Conservation (phyloP, 2,329 filamentous ascomycete species). For the Epichloe festucae region DNA sequence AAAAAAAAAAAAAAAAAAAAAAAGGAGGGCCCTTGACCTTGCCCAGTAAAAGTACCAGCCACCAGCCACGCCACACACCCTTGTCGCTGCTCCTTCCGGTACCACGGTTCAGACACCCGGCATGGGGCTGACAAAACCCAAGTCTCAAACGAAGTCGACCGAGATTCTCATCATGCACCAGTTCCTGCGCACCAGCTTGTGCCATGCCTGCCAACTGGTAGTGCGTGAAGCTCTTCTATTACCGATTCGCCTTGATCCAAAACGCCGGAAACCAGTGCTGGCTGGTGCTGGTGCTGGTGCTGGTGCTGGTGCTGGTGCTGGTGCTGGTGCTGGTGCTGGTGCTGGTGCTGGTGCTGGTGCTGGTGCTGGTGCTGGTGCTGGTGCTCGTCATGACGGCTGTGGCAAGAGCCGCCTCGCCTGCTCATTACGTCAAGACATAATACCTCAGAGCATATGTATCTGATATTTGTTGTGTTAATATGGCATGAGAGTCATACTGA, state of each 20-base stretch:
- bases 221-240: too few relatives aligned
- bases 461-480: background rate
- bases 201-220: too few relatives aligned
- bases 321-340: too few relatives aligned
- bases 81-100: constrained; percentile 3
- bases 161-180: background rate
- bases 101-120: constrained; percentile 2
- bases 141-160: background rate
- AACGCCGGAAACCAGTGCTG: background rate
- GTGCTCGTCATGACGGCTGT: background rate
- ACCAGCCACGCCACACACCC: background rate
- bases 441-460: background rate
- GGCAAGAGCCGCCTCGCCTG: background rate
- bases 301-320: background rate
- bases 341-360: too few relatives aligned
- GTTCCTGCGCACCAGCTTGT: too few relatives aligned
- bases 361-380: too few relatives aligned
- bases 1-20: background rate
- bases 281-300: too few relatives aligned
- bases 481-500: background rate
- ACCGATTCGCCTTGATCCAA: background rate
- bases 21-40: background rate
- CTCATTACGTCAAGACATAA: background rate
- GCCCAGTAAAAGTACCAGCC: background rate
- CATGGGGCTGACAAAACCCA: background rate